Base-by-base conservation (phyloP, 345 rosid genomes). In the Durio zibethinus region DNA sequence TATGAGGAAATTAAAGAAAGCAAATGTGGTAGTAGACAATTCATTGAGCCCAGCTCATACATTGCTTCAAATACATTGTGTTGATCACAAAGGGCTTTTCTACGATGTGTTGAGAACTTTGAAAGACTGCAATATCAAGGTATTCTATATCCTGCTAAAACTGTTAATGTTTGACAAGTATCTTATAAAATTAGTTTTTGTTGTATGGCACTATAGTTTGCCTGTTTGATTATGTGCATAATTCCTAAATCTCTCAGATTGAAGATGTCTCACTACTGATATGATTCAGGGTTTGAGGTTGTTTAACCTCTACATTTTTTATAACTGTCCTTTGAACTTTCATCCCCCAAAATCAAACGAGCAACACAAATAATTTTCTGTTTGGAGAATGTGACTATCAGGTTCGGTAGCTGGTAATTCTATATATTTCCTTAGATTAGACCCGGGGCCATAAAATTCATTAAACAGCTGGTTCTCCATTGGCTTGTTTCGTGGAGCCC, bases 61-160 rank as follows among this genome's bases (percentile, higher is more conserved):
- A 0, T 85, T 94, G 85, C 90, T 94, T 78, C 97, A 90, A 54
- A 84, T 92, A 75, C 82, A 79, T 42, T 94, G 93, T 38, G 84
- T 85, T 63, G 87, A 91, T 85, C 97, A 90, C 82, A 94, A 88
- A 86, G 94, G 97, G 42, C 92, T 94, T 38, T 83, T 92, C 54
- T 94, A 92, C 43, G 97, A 94, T 77, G 83, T 86, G 47, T 69
- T 94, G 89, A 87, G 97, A 82, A 91, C 97, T 80, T 83, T 91
- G 82, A 94, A 94, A 83, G 97, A 92, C 85, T 88, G 86, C 80
- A 87, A 85, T 78, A 87, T 91, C 70, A 86, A 90, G 97, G 98
- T 91, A 80, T 61, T 53, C 36, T 70, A 2, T 45, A 1, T 16
- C 31, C 20, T 31, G 48, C 35, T 59, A 43, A 16, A 36, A 18